Percentiles rank a stretch among this genome's conserved stretches.
These are phyloP conservation scores for Schoenoplectus tabernaemontani DNA, from an alignment of 202 grass and related monocot species.

Conservation along the genomic window DNA sequence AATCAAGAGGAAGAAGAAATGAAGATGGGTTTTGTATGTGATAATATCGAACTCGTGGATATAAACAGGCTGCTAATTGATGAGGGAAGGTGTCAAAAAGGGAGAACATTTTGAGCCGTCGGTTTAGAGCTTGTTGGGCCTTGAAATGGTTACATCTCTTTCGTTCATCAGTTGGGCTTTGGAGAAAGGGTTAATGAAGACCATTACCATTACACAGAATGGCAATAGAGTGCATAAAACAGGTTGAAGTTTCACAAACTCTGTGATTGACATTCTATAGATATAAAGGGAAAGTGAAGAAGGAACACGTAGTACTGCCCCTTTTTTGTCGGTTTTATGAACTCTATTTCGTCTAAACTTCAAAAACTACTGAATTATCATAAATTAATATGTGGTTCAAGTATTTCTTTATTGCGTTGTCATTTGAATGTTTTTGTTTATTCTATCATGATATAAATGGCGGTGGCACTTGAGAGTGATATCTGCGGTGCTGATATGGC, in stretches of 20 bases:
- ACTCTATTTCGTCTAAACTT: no score
- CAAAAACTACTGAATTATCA: no score
- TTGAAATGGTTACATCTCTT: neutral
- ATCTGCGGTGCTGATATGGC: neutral
- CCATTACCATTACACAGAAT: no score
- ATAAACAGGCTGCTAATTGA: neutral
- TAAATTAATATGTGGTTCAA: neutral
- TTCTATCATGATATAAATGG: neutral
- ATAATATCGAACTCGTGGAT: neutral
- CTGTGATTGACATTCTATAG: no score
- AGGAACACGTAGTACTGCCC: no score
- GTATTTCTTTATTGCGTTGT: neutral
- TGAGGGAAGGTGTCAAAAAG: no score
- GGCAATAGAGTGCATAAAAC: no score
- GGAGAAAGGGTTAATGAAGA: no score
- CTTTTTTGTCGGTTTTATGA: no score
- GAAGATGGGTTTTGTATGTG: neutral
- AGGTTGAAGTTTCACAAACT: no score
- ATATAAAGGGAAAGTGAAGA: no score
- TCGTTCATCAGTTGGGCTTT: no score
- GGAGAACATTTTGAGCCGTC: neutral
- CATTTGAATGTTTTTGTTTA: neutral
- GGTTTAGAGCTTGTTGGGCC: neutral
- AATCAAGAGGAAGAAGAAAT: neutral
- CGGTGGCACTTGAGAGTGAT: neutral